These are phyloP conservation scores for Dothideomycetes sp. DNA, from an alignment of 2,329 filamentous ascomycete genomes.

Conservation along the genomic window DNA sequence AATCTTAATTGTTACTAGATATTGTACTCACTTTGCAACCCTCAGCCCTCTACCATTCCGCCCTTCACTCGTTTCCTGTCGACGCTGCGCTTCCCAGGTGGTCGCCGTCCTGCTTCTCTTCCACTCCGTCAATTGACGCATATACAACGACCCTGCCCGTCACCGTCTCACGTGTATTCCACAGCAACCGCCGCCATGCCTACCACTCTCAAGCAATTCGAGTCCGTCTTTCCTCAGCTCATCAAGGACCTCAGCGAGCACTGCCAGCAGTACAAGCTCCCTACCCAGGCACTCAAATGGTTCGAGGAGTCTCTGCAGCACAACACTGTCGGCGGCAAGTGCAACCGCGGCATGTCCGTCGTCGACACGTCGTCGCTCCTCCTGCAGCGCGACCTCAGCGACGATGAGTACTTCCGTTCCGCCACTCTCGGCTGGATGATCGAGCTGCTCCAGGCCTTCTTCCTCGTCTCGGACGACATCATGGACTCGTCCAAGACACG, in stretches of 20 bases:
- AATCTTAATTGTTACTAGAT: no score
- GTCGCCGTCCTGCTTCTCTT: slow-evolving; percentile 1
- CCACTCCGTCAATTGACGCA: not conserved
- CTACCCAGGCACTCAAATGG: slow-evolving; percentile 73
- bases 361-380: slow-evolving; percentile 82
- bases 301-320: slow-evolving; percentile 77
- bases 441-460: slow-evolving; percentile 96
- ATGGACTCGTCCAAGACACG: slow-evolving; percentile 96
- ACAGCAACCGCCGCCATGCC: slow-evolving; percentile 42
- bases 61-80: slow-evolving; percentile 1
- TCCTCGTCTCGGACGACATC: slow-evolving; percentile 96
- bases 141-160: not conserved
- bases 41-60: not conserved
- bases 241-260: slow-evolving; percentile 72
- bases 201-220: slow-evolving; percentile 76
- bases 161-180: not conserved
- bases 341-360: slow-evolving; percentile 97
- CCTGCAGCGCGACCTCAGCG: slow-evolving; percentile 58
- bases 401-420: slow-evolving; percentile 79
- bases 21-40: not conserved
- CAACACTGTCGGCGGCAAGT: slow-evolving; percentile 92
- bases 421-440: slow-evolving; percentile 94
- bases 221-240: slow-evolving; percentile 79
- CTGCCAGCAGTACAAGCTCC: slow-evolving; percentile 73
- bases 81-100: slow-evolving; percentile 2